Evolutionary conservation across 768 basidiomycete genomes (phyloP).

Genomic region (Mycena alexandri): DNA sequence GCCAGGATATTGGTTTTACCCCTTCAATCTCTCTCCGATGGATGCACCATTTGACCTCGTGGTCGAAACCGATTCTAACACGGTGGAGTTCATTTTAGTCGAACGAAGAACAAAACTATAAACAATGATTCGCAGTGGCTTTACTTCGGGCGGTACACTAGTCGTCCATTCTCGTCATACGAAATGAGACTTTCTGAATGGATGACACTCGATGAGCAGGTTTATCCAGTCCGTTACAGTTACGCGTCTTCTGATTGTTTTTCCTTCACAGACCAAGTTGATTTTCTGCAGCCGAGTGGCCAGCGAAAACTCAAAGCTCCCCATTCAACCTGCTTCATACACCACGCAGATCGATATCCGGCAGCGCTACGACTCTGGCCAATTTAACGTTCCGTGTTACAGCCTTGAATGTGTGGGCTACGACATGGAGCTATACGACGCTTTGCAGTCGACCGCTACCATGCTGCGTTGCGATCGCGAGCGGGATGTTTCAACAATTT

Average conservation of each 20-base stretch:
- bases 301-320: constrained; percentile 5
- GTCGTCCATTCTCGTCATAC: constrained; percentile 32
- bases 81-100: constrained; percentile 32
- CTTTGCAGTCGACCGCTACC: constrained; percentile 12
- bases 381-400: constrained; percentile 44
- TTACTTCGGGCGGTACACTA: constrained; percentile 45
- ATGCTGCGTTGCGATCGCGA: not conserved
- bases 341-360: constrained; percentile 33
- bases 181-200: constrained; percentile 50
- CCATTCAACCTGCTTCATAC: constrained; percentile 19
- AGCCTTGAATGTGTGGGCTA: constrained; percentile 45
- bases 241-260: not conserved
- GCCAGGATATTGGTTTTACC: constrained; percentile 49
- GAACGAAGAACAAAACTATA: not conserved
- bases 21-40: constrained; percentile 29
- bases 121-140: constrained; percentile 40
- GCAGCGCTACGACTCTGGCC: constrained; percentile 42
- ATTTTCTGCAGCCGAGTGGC: constrained; percentile 40
- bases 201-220: constrained; percentile 47
- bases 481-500: not conserved
- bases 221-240: not conserved
- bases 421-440: constrained; percentile 34
- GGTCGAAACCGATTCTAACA: constrained; percentile 40
- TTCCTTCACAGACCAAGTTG: constrained; percentile 36
- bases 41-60: constrained; percentile 43